phyloP scores from a whole-genome alignment of 2,329 filamentous ascomycete genomes.

The Sclerotinia minor region DNA sequence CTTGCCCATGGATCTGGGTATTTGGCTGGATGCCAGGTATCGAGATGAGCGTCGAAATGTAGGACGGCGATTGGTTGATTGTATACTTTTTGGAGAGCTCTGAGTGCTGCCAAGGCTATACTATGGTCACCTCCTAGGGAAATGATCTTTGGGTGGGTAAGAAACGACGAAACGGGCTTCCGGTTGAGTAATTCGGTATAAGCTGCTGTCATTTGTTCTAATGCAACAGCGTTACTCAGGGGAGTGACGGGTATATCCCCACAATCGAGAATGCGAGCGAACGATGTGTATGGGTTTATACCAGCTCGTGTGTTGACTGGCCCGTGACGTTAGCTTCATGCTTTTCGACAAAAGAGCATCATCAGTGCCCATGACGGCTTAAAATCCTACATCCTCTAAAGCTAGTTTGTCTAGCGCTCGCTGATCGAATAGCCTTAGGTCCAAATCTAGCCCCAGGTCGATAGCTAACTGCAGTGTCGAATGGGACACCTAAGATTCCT shows the following conservation, averaged over 20 bases:
- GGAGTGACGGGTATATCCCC: conserved; percentile 87
- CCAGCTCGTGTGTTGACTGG: conserved; percentile 71
- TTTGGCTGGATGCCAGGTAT: conserved; percentile 51
- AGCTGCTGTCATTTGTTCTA: conserved; percentile 70
- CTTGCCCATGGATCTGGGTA: conserved; percentile 76
- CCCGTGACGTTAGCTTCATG: not conserved
- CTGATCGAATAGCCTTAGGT: conserved; percentile 81
- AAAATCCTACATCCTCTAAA: conserved; percentile 61
- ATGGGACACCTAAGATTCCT: conserved; percentile 69
- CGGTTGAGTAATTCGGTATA: conserved; percentile 39
- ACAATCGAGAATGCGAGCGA: conserved; percentile 81
- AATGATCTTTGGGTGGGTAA: conserved; percentile 48
- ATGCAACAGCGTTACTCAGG: conserved; percentile 79
- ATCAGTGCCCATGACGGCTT: too few relatives aligned
- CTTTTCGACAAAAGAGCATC: not conserved
- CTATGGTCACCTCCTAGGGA: conserved; percentile 75
- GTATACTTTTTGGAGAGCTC: conserved; percentile 63
- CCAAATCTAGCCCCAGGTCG: conserved; percentile 77
- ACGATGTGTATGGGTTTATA: conserved; percentile 80
- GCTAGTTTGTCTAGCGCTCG: conserved; percentile 76
- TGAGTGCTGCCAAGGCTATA: conserved; percentile 66
- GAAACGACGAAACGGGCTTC: conserved; percentile 34
- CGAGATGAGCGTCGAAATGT: conserved; percentile 64
- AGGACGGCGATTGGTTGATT: conserved; percentile 65
- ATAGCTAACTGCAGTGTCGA: conserved; percentile 72